Evolutionary conservation across 2,329 filamentous ascomycete species (phyloP), one percentile per base, ranked within the genome.

Genomic region (Ceratocystis diversiconidia): DNA sequence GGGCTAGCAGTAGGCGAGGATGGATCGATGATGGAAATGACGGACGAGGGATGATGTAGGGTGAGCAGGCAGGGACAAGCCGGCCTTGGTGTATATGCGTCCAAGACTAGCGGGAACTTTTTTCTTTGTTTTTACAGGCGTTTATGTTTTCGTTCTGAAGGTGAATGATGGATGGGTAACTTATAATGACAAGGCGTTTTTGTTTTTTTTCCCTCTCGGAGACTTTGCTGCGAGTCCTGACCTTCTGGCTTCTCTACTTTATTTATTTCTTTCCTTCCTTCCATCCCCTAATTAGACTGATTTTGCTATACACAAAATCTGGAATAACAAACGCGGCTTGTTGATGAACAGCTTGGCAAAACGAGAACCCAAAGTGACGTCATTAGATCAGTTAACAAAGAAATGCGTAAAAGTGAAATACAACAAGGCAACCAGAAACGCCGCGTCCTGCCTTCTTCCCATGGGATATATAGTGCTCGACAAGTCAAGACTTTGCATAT

Each of bases 1-100:
- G 72, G 64, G 66, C 73, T 66, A 71, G 71, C 66, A 69, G 75
- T 69, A 73, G 22, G 70, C 71, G 59, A 75, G 73, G 64, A 77
- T 5, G 78, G 79, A 66, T 79, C 77, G 68, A 78, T 82, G 73
- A 79, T 85, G 75, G 82, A 82, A 55, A 76, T 82, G 76, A 81
- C 79, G 67, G 82, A 84, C 70, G 80, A 81, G 64, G 80, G 83
- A 64, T 74, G 48, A 52, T 17, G 48, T 19, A 48, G 19, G n/a
- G 8, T 19, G n/a, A 12, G 22, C 1, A 12, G 48, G 5, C n/a
- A 25, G 4, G 8, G 48, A 41, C 36, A 15, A 41, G 36, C 10
- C 36, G 10, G 36, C 36, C 10, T 12, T 41, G 36, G 36, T 41
- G 36, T 41, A 41, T 15, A 41, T 41, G 36, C 10, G 10, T 15